These are phyloP conservation scores for Epichloe aotearoae DNA, from an alignment of 2,329 filamentous ascomycete genomes.

Conservation along the genomic window DNA sequence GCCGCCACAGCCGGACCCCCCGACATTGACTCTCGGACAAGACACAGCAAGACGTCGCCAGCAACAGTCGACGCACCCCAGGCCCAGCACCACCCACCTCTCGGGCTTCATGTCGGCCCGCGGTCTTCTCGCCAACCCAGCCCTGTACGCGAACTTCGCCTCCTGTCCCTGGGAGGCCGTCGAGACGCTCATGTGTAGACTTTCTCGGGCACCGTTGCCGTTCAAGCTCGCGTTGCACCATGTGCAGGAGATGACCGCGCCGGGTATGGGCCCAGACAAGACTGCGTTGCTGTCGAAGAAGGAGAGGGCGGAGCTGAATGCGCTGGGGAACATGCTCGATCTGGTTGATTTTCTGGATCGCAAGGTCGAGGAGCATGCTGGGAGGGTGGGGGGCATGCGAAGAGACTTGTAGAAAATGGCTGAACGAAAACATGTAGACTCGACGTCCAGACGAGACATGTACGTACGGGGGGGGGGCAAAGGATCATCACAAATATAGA, in stretches of 20 bases:
- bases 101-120: conserved; percentile 58
- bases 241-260: conserved; percentile 51
- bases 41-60: background rate
- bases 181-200: conserved; percentile 47
- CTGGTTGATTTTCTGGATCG: conserved; percentile 48
- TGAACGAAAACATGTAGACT: background rate
- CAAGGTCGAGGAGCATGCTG: conserved; percentile 25
- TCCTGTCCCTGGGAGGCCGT: conserved; percentile 50
- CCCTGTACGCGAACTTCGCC: conserved; percentile 44
- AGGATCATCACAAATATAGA: too few species aligned
- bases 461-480: too few species aligned
- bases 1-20: conserved; percentile 19
- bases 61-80: conserved; percentile 1
- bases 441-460: too few species aligned
- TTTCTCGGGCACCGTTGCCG: conserved; percentile 43
- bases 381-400: conserved; percentile 17
- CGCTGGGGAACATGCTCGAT: conserved; percentile 39
- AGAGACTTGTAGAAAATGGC: conserved; percentile 18
- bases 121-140: conserved; percentile 54
- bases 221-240: conserved; percentile 53
- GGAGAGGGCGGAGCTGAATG: conserved; percentile 38
- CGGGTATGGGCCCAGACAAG: conserved; percentile 41
- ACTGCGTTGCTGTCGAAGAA: conserved; percentile 38
- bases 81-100: conserved; percentile 33
- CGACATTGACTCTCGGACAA: conserved; percentile 16